Conservation (phyloP, 2,329 filamentous ascomycete species). For the Fusarium globosum region DNA sequence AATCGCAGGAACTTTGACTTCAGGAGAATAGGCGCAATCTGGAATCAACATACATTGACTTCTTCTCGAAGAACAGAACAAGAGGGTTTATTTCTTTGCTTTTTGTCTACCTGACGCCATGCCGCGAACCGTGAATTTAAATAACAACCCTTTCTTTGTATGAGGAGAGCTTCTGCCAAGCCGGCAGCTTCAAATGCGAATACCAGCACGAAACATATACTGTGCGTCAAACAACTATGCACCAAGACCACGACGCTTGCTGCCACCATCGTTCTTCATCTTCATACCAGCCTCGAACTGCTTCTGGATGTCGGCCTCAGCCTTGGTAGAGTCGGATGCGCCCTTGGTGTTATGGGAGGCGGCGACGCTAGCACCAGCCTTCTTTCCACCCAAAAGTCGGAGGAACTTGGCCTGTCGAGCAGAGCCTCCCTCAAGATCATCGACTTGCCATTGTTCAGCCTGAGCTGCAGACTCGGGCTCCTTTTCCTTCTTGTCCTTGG, state of each 20-base stretch:
- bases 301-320: constrained; percentile 65
- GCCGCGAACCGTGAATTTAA: constrained; percentile 33
- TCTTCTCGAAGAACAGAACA: constrained; percentile 30
- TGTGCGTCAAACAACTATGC: constrained; percentile 50
- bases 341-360: constrained; percentile 35
- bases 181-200: not conserved
- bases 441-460: constrained; percentile 64
- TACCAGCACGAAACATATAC: not conserved
- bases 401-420: constrained; percentile 67
- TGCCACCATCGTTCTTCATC: constrained; percentile 64
- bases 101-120: constrained; percentile 47
- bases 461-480: constrained; percentile 19
- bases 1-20: constrained; percentile 41
- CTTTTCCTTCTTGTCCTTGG: constrained; percentile 32
- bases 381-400: constrained; percentile 65
- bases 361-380: constrained; percentile 51
- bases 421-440: constrained; percentile 61
- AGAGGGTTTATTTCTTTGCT: constrained; percentile 37
- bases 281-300: constrained; percentile 68
- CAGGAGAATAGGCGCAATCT: constrained; percentile 45
- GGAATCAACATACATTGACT: constrained; percentile 39
- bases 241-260: constrained; percentile 64
- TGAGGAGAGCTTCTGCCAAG: constrained; percentile 8
- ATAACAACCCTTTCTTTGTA: constrained; percentile 16
- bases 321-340: constrained; percentile 52